Evolutionary conservation across 2,329 filamentous ascomycete genomes (phyloP).

Genomic region (Hypoxylon sp.): DNA sequence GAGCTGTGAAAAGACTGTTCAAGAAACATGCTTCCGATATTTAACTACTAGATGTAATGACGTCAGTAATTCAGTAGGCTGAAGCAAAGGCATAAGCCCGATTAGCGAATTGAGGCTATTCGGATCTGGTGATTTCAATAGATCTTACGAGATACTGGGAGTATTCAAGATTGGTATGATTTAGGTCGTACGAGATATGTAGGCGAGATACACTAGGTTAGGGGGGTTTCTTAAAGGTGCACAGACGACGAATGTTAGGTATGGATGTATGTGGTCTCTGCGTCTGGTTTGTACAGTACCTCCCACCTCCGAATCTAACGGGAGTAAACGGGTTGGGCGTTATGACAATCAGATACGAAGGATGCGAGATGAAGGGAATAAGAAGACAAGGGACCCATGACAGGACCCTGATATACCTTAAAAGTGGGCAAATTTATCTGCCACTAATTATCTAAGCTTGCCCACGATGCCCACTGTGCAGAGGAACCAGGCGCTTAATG

Average conservation of each 20-base stretch:
- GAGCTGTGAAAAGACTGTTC: conserved; percentile 1
- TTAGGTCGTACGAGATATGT: conserved; percentile 12
- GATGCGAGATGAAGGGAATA: conserved; percentile 37
- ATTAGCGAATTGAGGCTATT: conserved; percentile 28
- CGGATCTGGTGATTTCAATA: conserved; percentile 7
- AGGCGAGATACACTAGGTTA: conserved; percentile 16
- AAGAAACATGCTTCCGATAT: not conserved
- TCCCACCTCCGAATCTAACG: conserved; percentile 12
- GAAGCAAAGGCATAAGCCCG: too few species aligned
- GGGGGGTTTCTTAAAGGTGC: conserved; percentile 11
- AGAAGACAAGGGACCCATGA: conserved; percentile 35
- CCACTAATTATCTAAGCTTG: conserved; percentile 26
- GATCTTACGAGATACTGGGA: conserved; percentile 5
- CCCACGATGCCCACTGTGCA: conserved; percentile 10
- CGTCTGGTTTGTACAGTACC: conserved; percentile 20
- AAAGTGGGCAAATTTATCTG: conserved; percentile 25
- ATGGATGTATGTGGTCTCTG: too few species aligned
- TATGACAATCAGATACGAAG: conserved; percentile 38
- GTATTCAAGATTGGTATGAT: conserved; percentile 6
- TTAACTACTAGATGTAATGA: not conserved
- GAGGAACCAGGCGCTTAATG: conserved; percentile 14
- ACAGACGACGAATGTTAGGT: too few species aligned
- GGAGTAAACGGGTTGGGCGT: conserved; percentile 27
- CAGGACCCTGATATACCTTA: conserved; percentile 37
- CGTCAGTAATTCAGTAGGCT: not conserved